Conservation (phyloP, 2,329 filamentous ascomycete genomes). For the Alternaria novae-zelandiae region DNA sequence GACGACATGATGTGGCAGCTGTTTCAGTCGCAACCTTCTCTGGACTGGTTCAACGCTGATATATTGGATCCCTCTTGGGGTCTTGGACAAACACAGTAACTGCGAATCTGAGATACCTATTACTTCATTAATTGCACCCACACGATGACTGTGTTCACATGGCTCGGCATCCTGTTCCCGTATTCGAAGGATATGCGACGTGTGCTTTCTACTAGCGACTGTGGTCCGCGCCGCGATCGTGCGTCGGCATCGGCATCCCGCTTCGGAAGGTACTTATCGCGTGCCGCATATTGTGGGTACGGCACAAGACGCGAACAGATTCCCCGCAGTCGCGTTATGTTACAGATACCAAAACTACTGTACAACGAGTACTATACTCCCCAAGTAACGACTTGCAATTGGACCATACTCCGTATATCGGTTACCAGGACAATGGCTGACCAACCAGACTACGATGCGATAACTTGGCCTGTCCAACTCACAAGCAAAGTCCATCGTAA, state of each 20-base stretch:
- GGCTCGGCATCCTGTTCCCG: neutral
- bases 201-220: neutral
- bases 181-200: neutral
- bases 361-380: neutral
- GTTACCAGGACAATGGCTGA: neutral
- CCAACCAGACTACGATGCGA: neutral
- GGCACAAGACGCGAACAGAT: neutral
- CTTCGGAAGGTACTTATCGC: neutral
- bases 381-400: neutral
- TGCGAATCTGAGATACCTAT: neutral
- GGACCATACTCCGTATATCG: neutral
- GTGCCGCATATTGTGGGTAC: neutral
- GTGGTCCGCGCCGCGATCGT: neutral
- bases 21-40: conserved; percentile 41
- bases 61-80: conserved; percentile 39
- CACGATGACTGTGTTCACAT: neutral
- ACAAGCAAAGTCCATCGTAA: neutral
- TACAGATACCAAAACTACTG: neutral
- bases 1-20: conserved; percentile 46
- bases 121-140: neutral
- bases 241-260: neutral
- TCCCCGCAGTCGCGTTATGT: neutral
- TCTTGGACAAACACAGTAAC: conserved; percentile 7
- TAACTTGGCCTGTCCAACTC: neutral
- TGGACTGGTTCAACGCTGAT: conserved; percentile 45